Percentiles rank a stretch among this genome's conserved stretches.
These are phyloP conservation scores for Caryopteris hybrid DNA, from an alignment of 305 asterid species.

Conservation along the genomic window DNA sequence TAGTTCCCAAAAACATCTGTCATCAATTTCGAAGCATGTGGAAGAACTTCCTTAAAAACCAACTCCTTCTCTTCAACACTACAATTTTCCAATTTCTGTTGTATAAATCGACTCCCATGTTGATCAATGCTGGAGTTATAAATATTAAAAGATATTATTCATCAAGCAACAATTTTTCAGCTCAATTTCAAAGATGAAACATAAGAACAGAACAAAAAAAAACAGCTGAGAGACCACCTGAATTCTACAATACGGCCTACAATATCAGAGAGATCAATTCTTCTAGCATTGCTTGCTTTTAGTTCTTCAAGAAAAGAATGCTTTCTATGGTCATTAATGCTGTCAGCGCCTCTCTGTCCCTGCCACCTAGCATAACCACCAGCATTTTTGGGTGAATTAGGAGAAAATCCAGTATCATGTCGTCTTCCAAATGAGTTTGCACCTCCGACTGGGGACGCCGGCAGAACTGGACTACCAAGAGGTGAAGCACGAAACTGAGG, in stretches of 20 bases:
- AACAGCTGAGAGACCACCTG: slow-evolving; percentile 42
- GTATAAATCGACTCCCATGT: slow-evolving; percentile 90
- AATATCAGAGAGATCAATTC: slow-evolving; percentile 67
- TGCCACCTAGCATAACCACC: slow-evolving; percentile 62
- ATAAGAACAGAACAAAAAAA: neutral
- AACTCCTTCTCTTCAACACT: slow-evolving; percentile 65
- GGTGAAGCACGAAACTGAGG: slow-evolving; percentile 66
- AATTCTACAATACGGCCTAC: slow-evolving; percentile 70
- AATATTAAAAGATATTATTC: slow-evolving; percentile 10
- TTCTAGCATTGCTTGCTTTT: slow-evolving; percentile 58
- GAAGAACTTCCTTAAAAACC: slow-evolving; percentile 72
- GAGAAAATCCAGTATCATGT: slow-evolving; percentile 48
- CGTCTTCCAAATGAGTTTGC: slow-evolving; percentile 42
- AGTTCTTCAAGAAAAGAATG: slow-evolving; percentile 79
- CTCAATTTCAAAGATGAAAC: neutral
- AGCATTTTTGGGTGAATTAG: slow-evolving; percentile 42
- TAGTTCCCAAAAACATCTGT: slow-evolving; percentile 91
- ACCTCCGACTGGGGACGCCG: slow-evolving; percentile 63
- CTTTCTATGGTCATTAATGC: slow-evolving; percentile 47
- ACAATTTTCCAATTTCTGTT: slow-evolving; percentile 81
- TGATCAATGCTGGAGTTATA: slow-evolving; percentile 66
- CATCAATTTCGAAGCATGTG: slow-evolving; percentile 70
- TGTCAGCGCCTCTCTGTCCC: slow-evolving; percentile 55
- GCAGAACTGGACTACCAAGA: slow-evolving; percentile 65
- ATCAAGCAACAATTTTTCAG: neutral